Evolutionary conservation across 768 basidiomycete species (phyloP), one percentile per base, ranked within the genome.

Genomic region (Pleurotus pulmonarius): DNA sequence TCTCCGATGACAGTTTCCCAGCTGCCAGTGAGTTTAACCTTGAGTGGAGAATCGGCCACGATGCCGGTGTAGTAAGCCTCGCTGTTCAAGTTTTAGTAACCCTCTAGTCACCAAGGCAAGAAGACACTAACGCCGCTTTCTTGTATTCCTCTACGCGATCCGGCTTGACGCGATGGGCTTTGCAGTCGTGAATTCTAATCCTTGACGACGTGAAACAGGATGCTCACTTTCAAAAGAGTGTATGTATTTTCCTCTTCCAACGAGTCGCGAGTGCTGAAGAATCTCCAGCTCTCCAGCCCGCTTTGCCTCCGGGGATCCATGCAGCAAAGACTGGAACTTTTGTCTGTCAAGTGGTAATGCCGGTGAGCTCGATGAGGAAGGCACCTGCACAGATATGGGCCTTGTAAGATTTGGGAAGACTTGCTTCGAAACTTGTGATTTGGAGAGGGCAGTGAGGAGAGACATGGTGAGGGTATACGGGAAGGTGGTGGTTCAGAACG

Each of bases 1-100:
- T 92, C 86, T 41, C 97, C 97, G 26, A 98, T 82, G 16, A 91
- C 64, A 1, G 88, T 86, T 72, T 98, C 95, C 92, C 94, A 99
- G 63, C 87, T 91, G 18, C 96, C 97, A 0, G 90, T 92, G 57
- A 98, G 78, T 69, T 96, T 94, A 56, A 96, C 87, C 52, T 88
- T 81, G 49, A 94, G 69, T 41, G 82, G 77, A 22, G 83, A 69
- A 63, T 92, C 90, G 49, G 83, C 80, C 69, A 86, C 86, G 58
- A 98, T 76, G 15, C 87, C 87, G 18, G 81, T 79, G 67, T 95
- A 98, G 72, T 94, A 98, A 37, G 77, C 78, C 70, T 92, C 91
- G 13, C 92, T 94, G 64, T 22, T 52, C 5, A 46, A 44, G 13
- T 44, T 8, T 16, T 16, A 47, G 13, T 47, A 25, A 25, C 24